Conservation (phyloP, 2,329 filamentous ascomycete species). For the Neocucurbitaria cava region DNA sequence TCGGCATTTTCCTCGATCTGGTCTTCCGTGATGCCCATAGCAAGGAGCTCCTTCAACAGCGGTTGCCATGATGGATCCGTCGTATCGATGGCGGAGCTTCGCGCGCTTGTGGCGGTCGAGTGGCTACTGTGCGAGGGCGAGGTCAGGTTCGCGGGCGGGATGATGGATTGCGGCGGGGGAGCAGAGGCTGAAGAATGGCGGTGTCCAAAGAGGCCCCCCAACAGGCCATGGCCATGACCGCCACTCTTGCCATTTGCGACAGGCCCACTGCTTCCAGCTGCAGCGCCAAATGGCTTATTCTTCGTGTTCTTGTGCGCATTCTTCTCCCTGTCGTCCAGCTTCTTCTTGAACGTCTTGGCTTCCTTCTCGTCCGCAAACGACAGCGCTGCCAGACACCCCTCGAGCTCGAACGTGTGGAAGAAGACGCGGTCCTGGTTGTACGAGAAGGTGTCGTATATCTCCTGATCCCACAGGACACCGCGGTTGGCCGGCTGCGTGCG, state of each 20-base stretch:
- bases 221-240: conserved; percentile 54
- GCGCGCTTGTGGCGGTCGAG: conserved; percentile 42
- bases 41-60: conserved; percentile 65
- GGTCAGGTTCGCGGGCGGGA: conserved; percentile 52
- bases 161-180: conserved; percentile 57
- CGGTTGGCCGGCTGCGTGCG: conserved; percentile 61
- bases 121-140: conserved; percentile 47
- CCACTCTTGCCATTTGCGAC: conserved; percentile 37
- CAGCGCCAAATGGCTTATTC: conserved; percentile 72
- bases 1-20: conserved; percentile 71
- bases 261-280: conserved; percentile 30
- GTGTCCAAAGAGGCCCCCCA: conserved; percentile 60
- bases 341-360: conserved; percentile 95
- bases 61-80: conserved; percentile 68
- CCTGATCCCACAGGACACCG: conserved; percentile 63
- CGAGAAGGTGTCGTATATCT: conserved; percentile 92
- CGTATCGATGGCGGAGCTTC: conserved; percentile 62
- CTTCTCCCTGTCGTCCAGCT: conserved; percentile 95
- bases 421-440: conserved; percentile 98
- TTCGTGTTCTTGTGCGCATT: conserved; percentile 88
- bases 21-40: conserved; percentile 73
- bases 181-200: conserved; percentile 54
- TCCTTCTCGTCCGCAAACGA: conserved; percentile 98
- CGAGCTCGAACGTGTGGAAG: conserved; percentile 96
- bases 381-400: conserved; percentile 86